phyloP scores from a whole-genome alignment of 257 asterid genomes.

The Catharanthus roseus region DNA sequence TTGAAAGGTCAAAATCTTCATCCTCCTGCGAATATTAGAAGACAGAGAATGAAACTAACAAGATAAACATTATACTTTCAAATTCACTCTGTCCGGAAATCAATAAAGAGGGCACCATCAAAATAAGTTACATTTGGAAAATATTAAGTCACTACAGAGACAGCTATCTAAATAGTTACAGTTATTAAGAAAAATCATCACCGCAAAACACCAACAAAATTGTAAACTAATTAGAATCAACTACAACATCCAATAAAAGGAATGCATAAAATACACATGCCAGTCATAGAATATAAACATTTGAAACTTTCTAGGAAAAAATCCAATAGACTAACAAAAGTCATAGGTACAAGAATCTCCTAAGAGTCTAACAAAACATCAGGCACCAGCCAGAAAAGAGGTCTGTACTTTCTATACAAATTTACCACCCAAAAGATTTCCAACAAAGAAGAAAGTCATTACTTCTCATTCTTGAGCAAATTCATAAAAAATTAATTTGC shows the following conservation, averaged over 20 bases:
- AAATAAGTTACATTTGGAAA: neutral
- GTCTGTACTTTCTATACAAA: neutral
- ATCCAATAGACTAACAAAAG: neutral
- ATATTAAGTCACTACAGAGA: neutral
- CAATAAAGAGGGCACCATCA: neutral
- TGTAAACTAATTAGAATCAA: neutral
- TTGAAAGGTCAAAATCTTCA: slow-evolving; percentile 66
- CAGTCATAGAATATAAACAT: neutral
- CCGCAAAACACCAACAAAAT: neutral
- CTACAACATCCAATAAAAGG: neutral
- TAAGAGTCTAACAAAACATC: neutral
- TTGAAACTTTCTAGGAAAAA: neutral
- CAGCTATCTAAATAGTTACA: neutral
- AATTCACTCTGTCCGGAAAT: neutral
- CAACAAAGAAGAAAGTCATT: neutral
- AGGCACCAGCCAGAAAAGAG: neutral
- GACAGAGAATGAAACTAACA: neutral
- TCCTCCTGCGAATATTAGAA: slow-evolving; percentile 53
- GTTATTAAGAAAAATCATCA: neutral
- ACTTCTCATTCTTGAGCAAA: neutral
- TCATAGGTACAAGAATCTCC: neutral
- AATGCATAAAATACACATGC: neutral
- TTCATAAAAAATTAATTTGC: neutral
- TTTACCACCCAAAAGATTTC: neutral
- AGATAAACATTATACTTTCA: neutral